phyloP scores from a whole-genome alignment of 148 eudicot genomes.

The Vaccinium darrowii region DNA sequence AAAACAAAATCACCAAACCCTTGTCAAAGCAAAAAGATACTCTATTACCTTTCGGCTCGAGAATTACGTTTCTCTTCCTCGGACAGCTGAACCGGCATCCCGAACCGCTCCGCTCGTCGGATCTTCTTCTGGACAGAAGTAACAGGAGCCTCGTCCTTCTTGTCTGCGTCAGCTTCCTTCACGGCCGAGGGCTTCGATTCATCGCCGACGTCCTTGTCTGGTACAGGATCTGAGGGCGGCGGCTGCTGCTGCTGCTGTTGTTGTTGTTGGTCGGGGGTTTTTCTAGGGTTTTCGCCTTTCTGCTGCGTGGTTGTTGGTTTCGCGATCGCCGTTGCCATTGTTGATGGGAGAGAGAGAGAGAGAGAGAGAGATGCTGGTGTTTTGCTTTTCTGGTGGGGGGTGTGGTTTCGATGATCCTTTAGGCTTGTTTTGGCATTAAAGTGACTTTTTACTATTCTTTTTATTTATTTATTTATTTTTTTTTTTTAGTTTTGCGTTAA shows the following conservation, averaged over 20 bases:
- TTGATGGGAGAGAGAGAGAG: constrained; percentile 2
- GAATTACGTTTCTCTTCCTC: constrained; percentile 76
- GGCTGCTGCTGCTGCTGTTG: constrained; percentile 9
- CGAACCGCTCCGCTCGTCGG: constrained; percentile 80
- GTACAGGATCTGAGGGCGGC: constrained; percentile 1
- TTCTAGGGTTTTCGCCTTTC: constrained; percentile 31
- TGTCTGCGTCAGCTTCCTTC: constrained; percentile 10
- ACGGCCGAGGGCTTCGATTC: constrained; percentile 28
- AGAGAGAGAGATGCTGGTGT: not conserved
- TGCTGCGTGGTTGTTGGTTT: constrained; percentile 11
- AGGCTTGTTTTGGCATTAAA: too few species aligned
- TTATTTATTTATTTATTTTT: too few species aligned
- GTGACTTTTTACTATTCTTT: too few species aligned
- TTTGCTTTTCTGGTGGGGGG: not conserved
- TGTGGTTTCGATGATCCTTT: not conserved
- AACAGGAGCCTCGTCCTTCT: constrained; percentile 19
- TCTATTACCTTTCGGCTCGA: constrained; percentile 64
- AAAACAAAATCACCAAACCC: not conserved
- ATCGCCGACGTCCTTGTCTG: constrained; percentile 11
- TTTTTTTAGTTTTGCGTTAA: too few species aligned
- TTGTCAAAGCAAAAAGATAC: not conserved
- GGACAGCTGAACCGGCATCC: constrained; percentile 69
- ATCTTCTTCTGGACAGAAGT: constrained; percentile 58
- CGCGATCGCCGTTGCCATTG: constrained; percentile 33
- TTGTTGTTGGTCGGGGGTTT: constrained; percentile 22